A percentile compares a stretch with the other conserved stretches of the same genome.
Evolutionary conservation across 805 yeast genomes (phyloP).

Genomic region (Phaffomyces opuntiae): DNA sequence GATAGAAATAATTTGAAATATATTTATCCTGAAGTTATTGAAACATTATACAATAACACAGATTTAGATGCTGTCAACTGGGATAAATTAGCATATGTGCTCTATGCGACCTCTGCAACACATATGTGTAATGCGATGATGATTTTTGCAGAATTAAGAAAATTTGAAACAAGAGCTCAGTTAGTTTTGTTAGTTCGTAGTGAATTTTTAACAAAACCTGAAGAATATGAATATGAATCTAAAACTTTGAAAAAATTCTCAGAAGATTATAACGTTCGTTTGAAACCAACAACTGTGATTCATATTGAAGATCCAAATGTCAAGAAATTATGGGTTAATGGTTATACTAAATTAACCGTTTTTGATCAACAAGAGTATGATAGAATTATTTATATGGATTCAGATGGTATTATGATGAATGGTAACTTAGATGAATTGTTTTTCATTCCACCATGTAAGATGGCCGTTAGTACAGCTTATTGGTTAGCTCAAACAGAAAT

Average conservation of each 20-base stretch:
- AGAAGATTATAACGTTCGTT: conserved; percentile 8
- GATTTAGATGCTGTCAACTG: conserved; percentile 28
- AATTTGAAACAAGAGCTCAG: conserved; percentile 36
- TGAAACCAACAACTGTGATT: conserved; percentile 14
- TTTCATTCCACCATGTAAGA: conserved; percentile 38
- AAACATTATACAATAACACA: conserved; percentile 11
- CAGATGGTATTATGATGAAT: conserved; percentile 41
- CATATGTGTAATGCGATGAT: conserved; percentile 48
- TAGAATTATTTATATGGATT: conserved; percentile 51
- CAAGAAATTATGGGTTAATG: conserved; percentile 35
- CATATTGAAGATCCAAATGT: conserved; percentile 11
- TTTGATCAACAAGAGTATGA: conserved; percentile 45
- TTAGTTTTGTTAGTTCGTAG: conserved; percentile 37
- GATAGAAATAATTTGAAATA: conserved; percentile 18
- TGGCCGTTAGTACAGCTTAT: conserved; percentile 42
- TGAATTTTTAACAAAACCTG: conserved; percentile 20
- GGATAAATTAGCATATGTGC: conserved; percentile 47
- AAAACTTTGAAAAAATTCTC: conserved; percentile 7
- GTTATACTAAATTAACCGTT: conserved; percentile 49
- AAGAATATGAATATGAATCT: conserved; percentile 8
- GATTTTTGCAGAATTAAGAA: conserved; percentile 35
- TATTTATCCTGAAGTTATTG: conserved; percentile 20
- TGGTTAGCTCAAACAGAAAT: conserved; percentile 27
- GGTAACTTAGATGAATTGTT: conserved; percentile 44
- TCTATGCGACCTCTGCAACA: conserved; percentile 47